Evolutionary conservation across 1,284 basidiomycete genomes (phyloP), one percentile per base, ranked within the genome.

Genomic region (Neolentinus lepideus): DNA sequence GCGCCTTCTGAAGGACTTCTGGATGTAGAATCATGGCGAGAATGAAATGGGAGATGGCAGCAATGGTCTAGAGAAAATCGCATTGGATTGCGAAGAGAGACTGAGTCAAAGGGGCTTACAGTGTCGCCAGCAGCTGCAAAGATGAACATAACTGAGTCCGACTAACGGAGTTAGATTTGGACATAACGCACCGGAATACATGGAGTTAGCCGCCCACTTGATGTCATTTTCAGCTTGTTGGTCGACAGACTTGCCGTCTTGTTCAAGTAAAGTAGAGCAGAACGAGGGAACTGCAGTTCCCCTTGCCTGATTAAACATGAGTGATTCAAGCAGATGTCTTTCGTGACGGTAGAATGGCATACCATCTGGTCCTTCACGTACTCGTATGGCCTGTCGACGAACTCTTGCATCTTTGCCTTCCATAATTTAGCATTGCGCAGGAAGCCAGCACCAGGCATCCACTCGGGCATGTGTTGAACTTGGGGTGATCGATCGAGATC

Each of bases 11-110:
- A 56, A 70, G 70, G 3, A 67, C 61, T 0, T 65, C 65, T 0
- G 69, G 71, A 54, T 67, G 59, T 33, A 61, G 63, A 14, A 65
- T 54, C 65, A 70, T 67, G 6, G 66, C 66, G 22, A 70, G 62
- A 43, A 69, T 59, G 55, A 66, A 64, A 11, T 1, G 62, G 63
- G 53, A 55, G 33, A 63, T 27, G 3, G 61, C 50, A 1, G 61
- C 59, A 8, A 61, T 56, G 10, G 62, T 63, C 62, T 63, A 29
- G 10, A 22, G 19, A 3, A 12, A 25, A 14, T n/a, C n/a, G n/a
- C n/a, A n/a, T 12, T 31, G 51, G 19, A 3, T 31, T 4, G 21
- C 9, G 3, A 25, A 16, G 10, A 33, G 35, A 9, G 27, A 6
- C 27, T 3, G 33, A 8, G 12, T 19, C 24, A 24, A 38, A 36